Evolutionary conservation across 2,329 filamentous ascomycete genomes (phyloP), one percentile per base, ranked within the genome.

Genomic region (Periconia macrospinosa): DNA sequence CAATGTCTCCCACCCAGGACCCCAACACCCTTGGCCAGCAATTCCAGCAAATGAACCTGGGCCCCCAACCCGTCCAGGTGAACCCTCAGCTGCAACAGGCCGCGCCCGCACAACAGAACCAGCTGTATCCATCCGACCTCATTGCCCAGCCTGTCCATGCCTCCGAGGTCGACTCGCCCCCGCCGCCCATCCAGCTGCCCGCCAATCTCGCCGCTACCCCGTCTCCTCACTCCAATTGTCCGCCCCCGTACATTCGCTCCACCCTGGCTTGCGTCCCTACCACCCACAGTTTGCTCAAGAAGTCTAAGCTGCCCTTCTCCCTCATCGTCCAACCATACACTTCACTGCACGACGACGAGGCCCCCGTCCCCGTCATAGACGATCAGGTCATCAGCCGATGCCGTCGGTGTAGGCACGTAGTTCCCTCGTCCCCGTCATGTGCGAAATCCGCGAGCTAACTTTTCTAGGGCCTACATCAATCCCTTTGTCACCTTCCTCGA

Each of bases 371-470:
- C 7, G 86, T 99, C 46, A 90, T 97, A 27, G 90, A 96, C 70
- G 94, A 99, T 73, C 94, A 97, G 77, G 90, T 97, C 60, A 99
- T 99, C 72, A 95, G 93, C 53, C 88, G 94, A 69, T 99, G 94
- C 81, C 86, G 94, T 75, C 88, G 94, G 76, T 99, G 94, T 78
- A 84, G 94, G 47, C 23, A 44, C 14, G 41, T 30, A 35, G 14
- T 17, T 9, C 2, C 47, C 30, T 13, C 23, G 15, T n/a, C 35
- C n/a, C 14, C 6, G 6, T 45, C 15, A 10, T 3, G 23, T 23
- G 41, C 1, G 10, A 43, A 18, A 6, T 3, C 17, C 15, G 13
- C 6, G 30, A 18, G 27, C 47, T 50, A 18, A 50, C 41, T 20
- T 19, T n/a, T 10, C 8, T n/a, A 44, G 49, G 37, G 93, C 92